Evolutionary conservation across 2,329 filamentous ascomycete species (phyloP).

Genomic region (Fusarium veterinarium): DNA sequence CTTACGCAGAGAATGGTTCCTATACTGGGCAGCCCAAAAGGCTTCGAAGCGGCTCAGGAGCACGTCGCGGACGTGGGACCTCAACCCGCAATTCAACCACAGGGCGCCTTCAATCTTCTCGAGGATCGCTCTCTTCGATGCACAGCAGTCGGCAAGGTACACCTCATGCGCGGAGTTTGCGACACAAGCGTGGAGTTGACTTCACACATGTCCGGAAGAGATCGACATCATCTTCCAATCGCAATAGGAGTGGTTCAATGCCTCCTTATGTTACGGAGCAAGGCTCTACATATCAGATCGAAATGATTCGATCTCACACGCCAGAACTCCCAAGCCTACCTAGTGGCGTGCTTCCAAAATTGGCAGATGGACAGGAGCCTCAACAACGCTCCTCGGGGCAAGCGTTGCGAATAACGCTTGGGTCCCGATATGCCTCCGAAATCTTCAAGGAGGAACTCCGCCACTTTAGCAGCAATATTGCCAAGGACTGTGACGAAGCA

Average conservation of each 20-base stretch:
- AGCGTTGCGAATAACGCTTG: conserved; percentile 19
- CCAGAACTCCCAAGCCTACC: conserved; percentile 46
- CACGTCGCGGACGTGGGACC: conserved; percentile 46
- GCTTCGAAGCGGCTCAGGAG: conserved; percentile 51
- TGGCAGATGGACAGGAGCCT: conserved; percentile 18
- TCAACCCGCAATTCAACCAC: conserved; percentile 47
- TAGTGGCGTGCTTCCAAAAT: conserved; percentile 44
- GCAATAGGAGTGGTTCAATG: conserved; percentile 32
- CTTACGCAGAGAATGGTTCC: conserved; percentile 44
- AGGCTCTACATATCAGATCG: conserved; percentile 34
- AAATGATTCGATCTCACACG: conserved; percentile 43
- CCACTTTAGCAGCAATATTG: conserved; percentile 85
- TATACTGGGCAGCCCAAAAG: conserved; percentile 46
- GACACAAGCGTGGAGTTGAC: conserved; percentile 65
- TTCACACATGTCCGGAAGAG: conserved; percentile 63
- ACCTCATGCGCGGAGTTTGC: conserved; percentile 55
- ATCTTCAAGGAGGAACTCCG: conserved; percentile 78
- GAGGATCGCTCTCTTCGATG: conserved; percentile 62
- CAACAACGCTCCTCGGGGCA: conserved; percentile 21
- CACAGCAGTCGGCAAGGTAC: conserved; percentile 58
- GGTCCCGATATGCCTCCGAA: conserved; percentile 46
- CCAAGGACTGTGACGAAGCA: conserved; percentile 90
- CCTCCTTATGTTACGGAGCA: conserved; percentile 35
- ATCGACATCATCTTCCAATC: conserved; percentile 48
- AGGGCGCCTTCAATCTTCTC: conserved; percentile 49